Evolutionary conservation across 352 stramenopile species (phyloP).

Genomic region (Globisporangium apiculatum): DNA sequence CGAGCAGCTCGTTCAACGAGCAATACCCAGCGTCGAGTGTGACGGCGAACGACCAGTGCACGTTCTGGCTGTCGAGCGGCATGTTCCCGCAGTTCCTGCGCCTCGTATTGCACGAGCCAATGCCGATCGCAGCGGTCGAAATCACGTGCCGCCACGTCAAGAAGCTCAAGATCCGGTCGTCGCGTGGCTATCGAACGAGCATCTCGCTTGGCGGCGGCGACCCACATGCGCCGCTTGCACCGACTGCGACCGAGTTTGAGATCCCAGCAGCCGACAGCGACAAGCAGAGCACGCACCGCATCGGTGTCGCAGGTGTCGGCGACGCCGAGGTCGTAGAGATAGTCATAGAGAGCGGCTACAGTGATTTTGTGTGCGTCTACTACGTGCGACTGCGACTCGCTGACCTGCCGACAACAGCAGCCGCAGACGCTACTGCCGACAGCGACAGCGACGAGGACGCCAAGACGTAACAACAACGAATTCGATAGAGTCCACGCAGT

Average conservation of each 20-base stretch:
- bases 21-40: slow-evolving; percentile 39
- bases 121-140: slow-evolving; percentile 48
- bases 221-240: not conserved
- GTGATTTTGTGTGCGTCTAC: slow-evolving; percentile 67
- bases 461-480: slow-evolving; percentile 6
- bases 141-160: slow-evolving; percentile 61
- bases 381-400: slow-evolving; percentile 24
- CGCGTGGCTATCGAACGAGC: slow-evolving; percentile 17
- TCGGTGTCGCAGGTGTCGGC: slow-evolving; percentile 18
- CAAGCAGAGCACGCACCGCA: slow-evolving; percentile 49
- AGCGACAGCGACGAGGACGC: slow-evolving; percentile 1
- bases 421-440: not conserved
- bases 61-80: slow-evolving; percentile 63
- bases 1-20: slow-evolving; percentile 63
- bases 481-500: not conserved
- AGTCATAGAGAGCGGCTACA: slow-evolving; percentile 56
- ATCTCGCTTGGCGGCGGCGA: slow-evolving; percentile 18
- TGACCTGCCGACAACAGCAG: slow-evolving; percentile 18
- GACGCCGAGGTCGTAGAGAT: slow-evolving; percentile 50
- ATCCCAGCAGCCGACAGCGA: slow-evolving; percentile 28
- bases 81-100: slow-evolving; percentile 71
- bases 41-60: slow-evolving; percentile 38
- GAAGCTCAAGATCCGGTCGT: slow-evolving; percentile 45
- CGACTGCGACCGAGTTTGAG: slow-evolving; percentile 19
- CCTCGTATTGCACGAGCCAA: slow-evolving; percentile 52